A percentile compares a stretch with the other conserved stretches of the same genome.
Conservation (phyloP, 108 stramenopile genomes). For the Skeletonema tropicum region DNA sequence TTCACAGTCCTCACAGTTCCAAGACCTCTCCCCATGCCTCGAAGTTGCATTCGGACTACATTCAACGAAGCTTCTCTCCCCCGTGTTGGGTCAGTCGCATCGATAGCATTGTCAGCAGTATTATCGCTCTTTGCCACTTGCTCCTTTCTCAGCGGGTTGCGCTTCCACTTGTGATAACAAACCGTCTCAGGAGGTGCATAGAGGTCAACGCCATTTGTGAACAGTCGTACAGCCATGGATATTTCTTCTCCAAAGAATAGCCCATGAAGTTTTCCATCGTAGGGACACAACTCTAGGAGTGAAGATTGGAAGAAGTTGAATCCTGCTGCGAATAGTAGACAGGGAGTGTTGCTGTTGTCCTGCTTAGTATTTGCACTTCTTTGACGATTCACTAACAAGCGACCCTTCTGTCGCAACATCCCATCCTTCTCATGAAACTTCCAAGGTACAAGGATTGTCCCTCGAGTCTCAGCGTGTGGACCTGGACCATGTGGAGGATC, state of each 20-base stretch:
- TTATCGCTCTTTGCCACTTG: not conserved
- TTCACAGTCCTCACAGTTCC: conserved; percentile 45
- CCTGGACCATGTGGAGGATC: conserved; percentile 56
- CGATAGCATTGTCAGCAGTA: not conserved
- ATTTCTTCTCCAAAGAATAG: conserved; percentile 93
- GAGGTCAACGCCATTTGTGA: conserved; percentile 78
- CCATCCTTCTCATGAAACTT: conserved; percentile 63
- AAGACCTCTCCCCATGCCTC: conserved; percentile 31
- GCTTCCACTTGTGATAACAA: conserved; percentile 82
- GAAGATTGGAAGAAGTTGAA: conserved; percentile 74
- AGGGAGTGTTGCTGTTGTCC: conserved; percentile 46
- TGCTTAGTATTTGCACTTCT: not conserved
- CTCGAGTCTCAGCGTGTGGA: conserved; percentile 54
- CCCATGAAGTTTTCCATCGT: conserved; percentile 69
- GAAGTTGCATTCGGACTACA: conserved; percentile 32
- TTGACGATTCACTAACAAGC: conserved; percentile 7
- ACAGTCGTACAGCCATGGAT: conserved; percentile 83
- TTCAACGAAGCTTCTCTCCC: conserved; percentile 21
- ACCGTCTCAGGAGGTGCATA: conserved; percentile 77
- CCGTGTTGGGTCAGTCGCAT: not conserved
- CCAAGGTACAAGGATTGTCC: conserved; percentile 69
- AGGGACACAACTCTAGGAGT: conserved; percentile 66
- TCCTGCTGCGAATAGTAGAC: conserved; percentile 85
- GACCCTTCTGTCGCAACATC: conserved; percentile 67
- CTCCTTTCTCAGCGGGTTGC: conserved; percentile 23